A percentile compares a stretch with the other conserved stretches of the same genome.
Evolutionary conservation across 2,329 filamentous ascomycete species (phyloP).

Genomic region (Neophaeococcomyces mojaviensis): DNA sequence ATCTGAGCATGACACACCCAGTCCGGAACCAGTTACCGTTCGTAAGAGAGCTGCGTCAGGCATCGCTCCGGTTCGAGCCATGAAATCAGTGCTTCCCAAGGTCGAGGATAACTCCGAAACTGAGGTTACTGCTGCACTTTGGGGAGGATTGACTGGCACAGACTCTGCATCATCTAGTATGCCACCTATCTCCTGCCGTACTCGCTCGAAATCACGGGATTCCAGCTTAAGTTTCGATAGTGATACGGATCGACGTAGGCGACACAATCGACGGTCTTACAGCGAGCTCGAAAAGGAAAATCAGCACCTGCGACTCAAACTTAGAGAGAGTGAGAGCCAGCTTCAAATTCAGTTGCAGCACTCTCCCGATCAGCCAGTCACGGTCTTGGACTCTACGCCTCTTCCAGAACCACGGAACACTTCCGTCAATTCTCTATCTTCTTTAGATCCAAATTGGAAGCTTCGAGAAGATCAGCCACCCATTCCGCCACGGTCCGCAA

Average conservation of each 20-base stretch:
- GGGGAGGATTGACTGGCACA: no score
- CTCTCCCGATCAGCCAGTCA: neutral
- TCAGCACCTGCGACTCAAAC: slow-evolving; percentile 20
- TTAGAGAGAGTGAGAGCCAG: slow-evolving; percentile 17
- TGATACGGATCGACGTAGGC: slow-evolving; percentile 19
- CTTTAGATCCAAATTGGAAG: slow-evolving; percentile 4
- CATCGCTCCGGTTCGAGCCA: neutral
- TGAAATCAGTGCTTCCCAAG: neutral
- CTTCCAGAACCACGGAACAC: neutral
- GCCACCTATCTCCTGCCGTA: neutral
- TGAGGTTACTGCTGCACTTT: no score
- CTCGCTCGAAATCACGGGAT: neutral
- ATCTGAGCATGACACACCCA: neutral
- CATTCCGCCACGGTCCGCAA: slow-evolving; percentile 10
- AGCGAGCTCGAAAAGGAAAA: slow-evolving; percentile 22
- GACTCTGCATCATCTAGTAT: neutral
- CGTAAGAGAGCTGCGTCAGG: neutral
- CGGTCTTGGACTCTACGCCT: neutral
- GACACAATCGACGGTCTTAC: slow-evolving; percentile 11
- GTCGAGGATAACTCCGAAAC: neutral
- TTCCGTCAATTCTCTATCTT: neutral
- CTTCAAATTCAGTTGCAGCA: neutral
- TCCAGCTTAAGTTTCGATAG: neutral
- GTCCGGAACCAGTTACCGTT: neutral
- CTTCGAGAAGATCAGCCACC: slow-evolving; percentile 14